phyloP scores from a whole-genome alignment of 257 asterid genomes.

The Scutellaria baicalensis region DNA sequence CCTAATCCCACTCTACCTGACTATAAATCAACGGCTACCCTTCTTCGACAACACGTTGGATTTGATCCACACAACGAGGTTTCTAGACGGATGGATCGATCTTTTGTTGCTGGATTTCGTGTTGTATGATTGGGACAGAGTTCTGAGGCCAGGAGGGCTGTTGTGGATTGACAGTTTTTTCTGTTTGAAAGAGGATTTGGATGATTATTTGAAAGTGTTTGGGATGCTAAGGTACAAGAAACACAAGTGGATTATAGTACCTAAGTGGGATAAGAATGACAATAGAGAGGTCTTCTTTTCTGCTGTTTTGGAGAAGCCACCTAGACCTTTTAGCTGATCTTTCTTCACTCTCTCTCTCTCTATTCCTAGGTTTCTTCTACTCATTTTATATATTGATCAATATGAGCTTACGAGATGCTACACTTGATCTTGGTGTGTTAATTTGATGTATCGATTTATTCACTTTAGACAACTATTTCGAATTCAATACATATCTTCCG shows the following conservation, averaged over 20 bases:
- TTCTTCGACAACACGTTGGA: slow-evolving; percentile 65
- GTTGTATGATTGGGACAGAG: slow-evolving; percentile 62
- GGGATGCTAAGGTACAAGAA: slow-evolving; percentile 44
- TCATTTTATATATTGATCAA: no score
- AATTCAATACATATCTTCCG: no score
- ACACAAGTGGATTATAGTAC: slow-evolving; percentile 52
- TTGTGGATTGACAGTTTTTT: slow-evolving; percentile 66
- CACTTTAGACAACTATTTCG: no score
- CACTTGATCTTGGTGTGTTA: no score
- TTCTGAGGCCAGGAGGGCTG: slow-evolving; percentile 67
- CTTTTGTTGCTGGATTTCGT: slow-evolving; percentile 49
- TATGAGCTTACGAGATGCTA: no score
- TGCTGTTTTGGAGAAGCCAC: slow-evolving; percentile 67
- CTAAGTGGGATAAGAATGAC: slow-evolving; percentile 42
- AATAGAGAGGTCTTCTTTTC: slow-evolving; percentile 53
- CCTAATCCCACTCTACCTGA: slow-evolving; percentile 48
- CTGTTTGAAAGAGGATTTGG: slow-evolving; percentile 48
- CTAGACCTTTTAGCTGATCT: slow-evolving; percentile 38
- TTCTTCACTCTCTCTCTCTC: no score
- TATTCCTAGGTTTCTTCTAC: no score
- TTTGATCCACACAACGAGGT: slow-evolving; percentile 57
- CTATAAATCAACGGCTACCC: slow-evolving; percentile 58
- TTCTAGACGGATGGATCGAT: slow-evolving; percentile 68
- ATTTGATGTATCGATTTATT: no score
- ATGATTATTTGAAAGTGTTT: slow-evolving; percentile 45